Base-by-base conservation (phyloP, 2,329 filamentous ascomycete genomes). In the Atkinsonella texensis region DNA sequence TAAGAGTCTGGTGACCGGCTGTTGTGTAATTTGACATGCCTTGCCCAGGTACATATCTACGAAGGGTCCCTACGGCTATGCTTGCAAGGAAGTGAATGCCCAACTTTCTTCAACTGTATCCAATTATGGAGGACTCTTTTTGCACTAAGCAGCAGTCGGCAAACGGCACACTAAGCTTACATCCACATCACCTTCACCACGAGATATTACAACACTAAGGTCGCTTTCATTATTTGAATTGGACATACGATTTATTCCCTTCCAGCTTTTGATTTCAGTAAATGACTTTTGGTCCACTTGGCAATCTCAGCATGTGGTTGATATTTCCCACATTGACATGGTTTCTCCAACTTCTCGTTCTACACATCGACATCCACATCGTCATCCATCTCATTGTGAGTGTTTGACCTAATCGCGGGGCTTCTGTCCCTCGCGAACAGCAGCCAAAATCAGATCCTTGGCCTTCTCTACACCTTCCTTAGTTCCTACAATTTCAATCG, bases 401-500 rank as follows among this genome's bases (percentile, higher is more conserved):
- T 4, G 35, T 28, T n/a, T 28, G 9, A 15, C 28, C 50, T 61
- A 62, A 52, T 68, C 65, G 47, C 59, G 60, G n/a, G 60, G 45
- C 59, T 65, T 67, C 59, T 59, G 56, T 28, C 81, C 83, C 52
- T 84, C 81, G 50, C 78, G 76, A 11, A 97, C 86, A 56, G 89
- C 87, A 54, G 88, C 83, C 55, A 98, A 72, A 55, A 98, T 96
- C 65, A 95, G 75, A 54, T 95, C 83, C 72, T 85, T 89, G 48
- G 93, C 93, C 67, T 86, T 78, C 69, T 96, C 88, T 39, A 95
- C 81, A 12, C 87, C 89, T 15, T 89, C 85, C 63, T 79, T 80
- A 51, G 77, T 79, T 40, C 93, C 93, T 38, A 85, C 75, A 61
- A 98, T 86, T 72, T 95, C 89, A 65, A 98, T 96, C 4, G 91